Base-by-base conservation (phyloP, 108 stramenopile genomes). In the Schizochytrium sp. region DNA sequence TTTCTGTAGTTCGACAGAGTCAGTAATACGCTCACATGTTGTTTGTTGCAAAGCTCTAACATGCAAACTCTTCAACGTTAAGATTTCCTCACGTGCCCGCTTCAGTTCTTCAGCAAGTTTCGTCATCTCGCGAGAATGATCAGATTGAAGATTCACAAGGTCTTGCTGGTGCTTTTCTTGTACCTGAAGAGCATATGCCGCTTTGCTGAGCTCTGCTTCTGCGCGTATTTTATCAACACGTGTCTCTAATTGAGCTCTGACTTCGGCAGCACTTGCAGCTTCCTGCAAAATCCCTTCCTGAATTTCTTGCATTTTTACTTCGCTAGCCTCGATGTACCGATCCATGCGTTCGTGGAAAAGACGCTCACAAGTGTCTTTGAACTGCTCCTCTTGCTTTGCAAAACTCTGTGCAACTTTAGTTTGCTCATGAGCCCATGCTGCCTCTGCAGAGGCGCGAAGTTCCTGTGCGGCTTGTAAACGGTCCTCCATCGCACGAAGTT, bases 331-430 rank as follows among this genome's bases (percentile, higher is more conserved):
- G 10, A 55, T 38, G 76, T 55, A 83, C 5, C 53, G 47, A 28
- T 83, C 76, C 76, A 83, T 83, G 2, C 76, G 76, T 53, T 83
- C 53, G 13, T 83, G 76, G 47, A 83, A 83, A 28, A 83, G 76
- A 3, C 50, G 50, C 53, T 83, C 50, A 53, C 76, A 83, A 7
- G 53, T 55, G 38, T 83, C 53, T 28, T 83, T 49, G 53, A 83
- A 83, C 38, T 53, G 45, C 13, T 17, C 40, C 28, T 83, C 76
- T 5, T 13, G 19, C n/a, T 83, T 17, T 17, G 50, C 50, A 49
- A 83, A 55, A 0, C n/a, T 55, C 15, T 49, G 50, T 2, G 38
- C 5, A 28, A 55, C 47, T 10, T n/a, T 12, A 1, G 47, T 49
- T 10, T 55, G 53, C 3, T 83, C 53, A 10, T 83, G 17, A 13